phyloP scores from a whole-genome alignment of 805 yeast genomes.

The Lipomyces chichibuensis region DNA sequence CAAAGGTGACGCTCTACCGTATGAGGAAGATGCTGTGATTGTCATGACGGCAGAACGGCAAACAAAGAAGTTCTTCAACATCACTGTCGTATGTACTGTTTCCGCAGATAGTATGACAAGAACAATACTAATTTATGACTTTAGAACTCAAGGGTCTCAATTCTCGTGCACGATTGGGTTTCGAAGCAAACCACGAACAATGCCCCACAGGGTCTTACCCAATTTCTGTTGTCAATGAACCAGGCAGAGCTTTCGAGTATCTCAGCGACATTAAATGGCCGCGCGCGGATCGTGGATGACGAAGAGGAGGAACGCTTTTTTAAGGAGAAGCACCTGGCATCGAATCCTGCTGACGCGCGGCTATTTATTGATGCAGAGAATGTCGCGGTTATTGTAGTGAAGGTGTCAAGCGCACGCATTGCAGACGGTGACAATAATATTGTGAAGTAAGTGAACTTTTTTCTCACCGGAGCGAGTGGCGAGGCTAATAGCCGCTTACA shows the following conservation, averaged over 20 bases:
- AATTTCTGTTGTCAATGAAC: slow-evolving; percentile 73
- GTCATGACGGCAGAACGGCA: slow-evolving; percentile 71
- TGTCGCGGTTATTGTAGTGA: slow-evolving; percentile 66
- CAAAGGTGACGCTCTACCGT: slow-evolving; percentile 42
- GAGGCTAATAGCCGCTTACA: background rate
- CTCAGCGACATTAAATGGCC: slow-evolving; percentile 80
- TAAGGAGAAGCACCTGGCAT: slow-evolving; percentile 61
- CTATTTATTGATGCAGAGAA: slow-evolving; percentile 67
- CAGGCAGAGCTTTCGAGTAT: slow-evolving; percentile 77
- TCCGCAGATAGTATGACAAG: background rate
- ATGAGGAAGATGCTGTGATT: slow-evolving; percentile 53
- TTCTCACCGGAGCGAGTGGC: background rate
- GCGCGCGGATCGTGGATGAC: slow-evolving; percentile 58
- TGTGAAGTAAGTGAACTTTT: slow-evolving; percentile 18
- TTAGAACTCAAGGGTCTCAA: slow-evolving; percentile 74
- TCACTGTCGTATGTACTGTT: slow-evolving; percentile 44
- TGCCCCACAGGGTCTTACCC: slow-evolving; percentile 49
- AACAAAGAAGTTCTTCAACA: slow-evolving; percentile 76
- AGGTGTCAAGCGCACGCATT: slow-evolving; percentile 69
- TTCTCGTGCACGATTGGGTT: slow-evolving; percentile 90
- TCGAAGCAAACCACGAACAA: slow-evolving; percentile 46
- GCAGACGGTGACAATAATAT: slow-evolving; percentile 74
- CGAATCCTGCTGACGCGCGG: slow-evolving; percentile 65
- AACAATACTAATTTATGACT: background rate
- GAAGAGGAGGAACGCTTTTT: slow-evolving; percentile 61